Percentiles rank a stretch among this genome's conserved stretches.
These are phyloP conservation scores for Cladosporium sp. DNA, from an alignment of 2,329 filamentous ascomycete genomes.

Conservation along the genomic window DNA sequence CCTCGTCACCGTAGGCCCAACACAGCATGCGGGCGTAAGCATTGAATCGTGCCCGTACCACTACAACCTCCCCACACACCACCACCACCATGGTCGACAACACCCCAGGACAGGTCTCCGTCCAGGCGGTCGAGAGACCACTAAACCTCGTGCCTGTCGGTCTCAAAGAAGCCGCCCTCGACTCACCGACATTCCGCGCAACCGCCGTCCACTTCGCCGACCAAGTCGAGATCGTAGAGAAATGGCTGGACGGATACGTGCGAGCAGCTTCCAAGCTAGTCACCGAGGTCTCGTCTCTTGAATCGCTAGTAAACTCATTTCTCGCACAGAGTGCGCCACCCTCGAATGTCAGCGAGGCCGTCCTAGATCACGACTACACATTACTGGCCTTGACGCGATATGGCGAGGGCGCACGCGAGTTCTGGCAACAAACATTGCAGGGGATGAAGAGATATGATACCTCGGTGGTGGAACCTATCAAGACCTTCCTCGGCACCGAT, in stretches of 20 bases:
- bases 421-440: conserved; percentile 75
- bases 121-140: conserved; percentile 21
- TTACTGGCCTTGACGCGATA: conserved; percentile 81
- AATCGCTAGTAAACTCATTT: conserved; percentile 76
- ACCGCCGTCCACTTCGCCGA: conserved; percentile 84
- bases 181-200: conserved; percentile 93
- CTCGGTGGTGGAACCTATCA: conserved; percentile 78
- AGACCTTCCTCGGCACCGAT: conserved; percentile 74
- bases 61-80: not conserved
- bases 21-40: conserved; percentile 10
- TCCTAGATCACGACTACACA: conserved; percentile 94
- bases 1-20: not conserved
- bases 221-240: conserved; percentile 86
- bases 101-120: not conserved
- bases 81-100: conserved; percentile 8
- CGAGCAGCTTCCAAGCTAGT: conserved; percentile 63
- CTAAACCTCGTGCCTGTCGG: conserved; percentile 66
- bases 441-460: conserved; percentile 76
- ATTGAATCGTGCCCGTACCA: not conserved
- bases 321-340: conserved; percentile 75
- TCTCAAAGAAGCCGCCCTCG: conserved; percentile 91
- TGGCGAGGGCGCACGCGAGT: conserved; percentile 82
- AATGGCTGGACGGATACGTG: conserved; percentile 79
- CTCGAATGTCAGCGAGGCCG: conserved; percentile 71
- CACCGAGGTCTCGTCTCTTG: conserved; percentile 69